phyloP scores from a whole-genome alignment of 345 rosid genomes.

The Salix arbutifolia region DNA sequence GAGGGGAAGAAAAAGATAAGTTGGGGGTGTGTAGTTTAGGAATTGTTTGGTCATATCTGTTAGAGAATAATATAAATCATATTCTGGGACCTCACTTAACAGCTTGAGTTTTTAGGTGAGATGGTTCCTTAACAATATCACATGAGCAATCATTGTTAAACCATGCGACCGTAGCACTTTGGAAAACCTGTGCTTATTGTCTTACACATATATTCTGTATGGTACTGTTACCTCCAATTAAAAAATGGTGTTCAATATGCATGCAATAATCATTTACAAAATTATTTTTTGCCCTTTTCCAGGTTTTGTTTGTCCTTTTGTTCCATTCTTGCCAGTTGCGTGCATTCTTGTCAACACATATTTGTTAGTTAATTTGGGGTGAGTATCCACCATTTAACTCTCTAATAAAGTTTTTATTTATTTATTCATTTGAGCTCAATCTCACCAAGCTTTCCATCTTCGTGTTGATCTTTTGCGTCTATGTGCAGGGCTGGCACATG shows the following conservation, averaged over 20 bases:
- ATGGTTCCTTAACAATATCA: too few species aligned
- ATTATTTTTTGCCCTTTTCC: slow-evolving; percentile 8
- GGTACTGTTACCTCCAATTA: too few species aligned
- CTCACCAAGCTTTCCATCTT: too few species aligned
- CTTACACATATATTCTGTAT: neutral
- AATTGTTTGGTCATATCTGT: too few species aligned
- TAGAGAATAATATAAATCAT: too few species aligned
- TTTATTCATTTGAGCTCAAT: neutral
- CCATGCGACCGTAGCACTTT: neutral
- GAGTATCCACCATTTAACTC: slow-evolving; percentile 14
- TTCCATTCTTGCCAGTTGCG: slow-evolving; percentile 52
- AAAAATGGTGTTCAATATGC: neutral
- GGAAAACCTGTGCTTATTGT: neutral
- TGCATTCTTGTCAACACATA: slow-evolving; percentile 57
- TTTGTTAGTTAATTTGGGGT: slow-evolving; percentile 60
- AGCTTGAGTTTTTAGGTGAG: too few species aligned
- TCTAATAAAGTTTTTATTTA: neutral
- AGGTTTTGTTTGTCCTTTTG: slow-evolving; percentile 63
- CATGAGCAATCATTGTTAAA: too few species aligned
- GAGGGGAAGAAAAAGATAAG: neutral
- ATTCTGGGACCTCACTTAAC: too few species aligned
- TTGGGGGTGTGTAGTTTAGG: neutral
- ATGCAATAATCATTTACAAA: neutral
- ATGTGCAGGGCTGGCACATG: slow-evolving; percentile 52
- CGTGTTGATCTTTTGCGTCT: neutral